Evolutionary conservation across 2,329 filamentous ascomycete genomes (phyloP).

Genomic region (Stemphylium vesicarium): DNA sequence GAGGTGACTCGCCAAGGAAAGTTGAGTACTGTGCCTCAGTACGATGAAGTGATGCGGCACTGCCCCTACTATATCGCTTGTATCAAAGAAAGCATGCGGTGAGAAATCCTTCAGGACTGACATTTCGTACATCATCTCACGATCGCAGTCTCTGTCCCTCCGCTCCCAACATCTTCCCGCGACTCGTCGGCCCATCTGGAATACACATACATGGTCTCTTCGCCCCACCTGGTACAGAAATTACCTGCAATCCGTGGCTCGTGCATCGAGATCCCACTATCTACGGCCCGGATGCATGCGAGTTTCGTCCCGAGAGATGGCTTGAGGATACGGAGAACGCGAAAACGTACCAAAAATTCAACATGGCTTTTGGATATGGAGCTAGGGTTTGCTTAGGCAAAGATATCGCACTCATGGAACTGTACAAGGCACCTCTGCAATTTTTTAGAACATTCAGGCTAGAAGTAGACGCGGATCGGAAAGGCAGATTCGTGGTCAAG

Average conservation of each 20-base stretch:
- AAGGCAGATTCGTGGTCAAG: conserved; percentile 50
- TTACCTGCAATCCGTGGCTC: conserved; percentile 40
- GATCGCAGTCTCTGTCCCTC: conserved; percentile 54
- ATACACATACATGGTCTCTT: conserved; percentile 46
- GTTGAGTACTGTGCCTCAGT: conserved; percentile 31
- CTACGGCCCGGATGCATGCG: conserved; percentile 35
- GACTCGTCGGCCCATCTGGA: conserved; percentile 48
- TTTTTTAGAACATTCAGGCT: conserved; percentile 53
- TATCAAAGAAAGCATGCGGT: conserved; percentile 57
- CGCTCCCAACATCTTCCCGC: conserved; percentile 59
- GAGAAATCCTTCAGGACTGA: neutral
- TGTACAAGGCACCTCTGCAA: conserved; percentile 54
- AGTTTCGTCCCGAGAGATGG: conserved; percentile 41
- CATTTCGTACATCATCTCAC: neutral
- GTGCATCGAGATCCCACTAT: conserved; percentile 38
- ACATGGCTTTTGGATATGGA: conserved; percentile 60
- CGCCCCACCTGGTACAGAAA: conserved; percentile 34
- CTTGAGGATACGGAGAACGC: conserved; percentile 46
- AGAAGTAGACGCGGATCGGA: conserved; percentile 33
- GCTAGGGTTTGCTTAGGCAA: conserved; percentile 57
- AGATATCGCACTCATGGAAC: conserved; percentile 61
- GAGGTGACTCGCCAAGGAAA: conserved; percentile 41
- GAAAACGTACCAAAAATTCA: conserved; percentile 56
- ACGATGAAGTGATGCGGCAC: conserved; percentile 34
- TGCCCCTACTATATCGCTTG: conserved; percentile 59